These are phyloP conservation scores for Salix exigua DNA, from an alignment of 345 rosid species.

Conservation along the genomic window DNA sequence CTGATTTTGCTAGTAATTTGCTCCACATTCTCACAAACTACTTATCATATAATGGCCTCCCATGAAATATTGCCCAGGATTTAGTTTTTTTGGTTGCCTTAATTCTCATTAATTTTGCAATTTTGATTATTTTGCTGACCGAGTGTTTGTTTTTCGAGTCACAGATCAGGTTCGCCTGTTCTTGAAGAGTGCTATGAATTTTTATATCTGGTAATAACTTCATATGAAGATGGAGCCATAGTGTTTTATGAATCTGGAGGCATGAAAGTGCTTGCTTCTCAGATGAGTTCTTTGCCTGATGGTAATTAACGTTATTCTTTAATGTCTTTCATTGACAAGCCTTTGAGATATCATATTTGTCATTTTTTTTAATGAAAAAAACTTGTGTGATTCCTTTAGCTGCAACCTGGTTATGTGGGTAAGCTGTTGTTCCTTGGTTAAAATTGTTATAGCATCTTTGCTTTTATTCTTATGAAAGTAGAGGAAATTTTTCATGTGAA, in stretches of 20 bases:
- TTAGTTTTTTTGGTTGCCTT: not conserved
- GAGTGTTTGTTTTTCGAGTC: not conserved
- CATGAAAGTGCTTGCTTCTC: slow-evolving; percentile 58
- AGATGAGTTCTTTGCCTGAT: slow-evolving; percentile 52
- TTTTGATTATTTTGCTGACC: not conserved
- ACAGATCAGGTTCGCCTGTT: slow-evolving; percentile 40
- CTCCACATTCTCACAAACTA: no score
- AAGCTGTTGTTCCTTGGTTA: no score
- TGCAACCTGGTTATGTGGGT: not conserved
- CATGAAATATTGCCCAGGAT: no score
- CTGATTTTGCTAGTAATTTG: no score
- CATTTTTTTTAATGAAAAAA: not conserved
- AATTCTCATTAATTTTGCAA: not conserved
- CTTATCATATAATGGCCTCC: no score
- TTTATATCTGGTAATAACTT: slow-evolving; percentile 58
- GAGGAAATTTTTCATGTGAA: not conserved
- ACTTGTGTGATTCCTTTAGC: not conserved
- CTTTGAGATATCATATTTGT: not conserved
- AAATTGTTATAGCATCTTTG: not conserved
- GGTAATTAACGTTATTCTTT: slow-evolving; percentile 37
- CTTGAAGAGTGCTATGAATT: slow-evolving; percentile 75
- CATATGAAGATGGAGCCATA: slow-evolving; percentile 50
- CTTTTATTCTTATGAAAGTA: not conserved
- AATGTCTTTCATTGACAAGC: not conserved
- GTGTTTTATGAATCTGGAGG: slow-evolving; percentile 60